phyloP scores from a whole-genome alignment of 2,329 filamentous ascomycete genomes.

The Fusarium solani-melongenae region DNA sequence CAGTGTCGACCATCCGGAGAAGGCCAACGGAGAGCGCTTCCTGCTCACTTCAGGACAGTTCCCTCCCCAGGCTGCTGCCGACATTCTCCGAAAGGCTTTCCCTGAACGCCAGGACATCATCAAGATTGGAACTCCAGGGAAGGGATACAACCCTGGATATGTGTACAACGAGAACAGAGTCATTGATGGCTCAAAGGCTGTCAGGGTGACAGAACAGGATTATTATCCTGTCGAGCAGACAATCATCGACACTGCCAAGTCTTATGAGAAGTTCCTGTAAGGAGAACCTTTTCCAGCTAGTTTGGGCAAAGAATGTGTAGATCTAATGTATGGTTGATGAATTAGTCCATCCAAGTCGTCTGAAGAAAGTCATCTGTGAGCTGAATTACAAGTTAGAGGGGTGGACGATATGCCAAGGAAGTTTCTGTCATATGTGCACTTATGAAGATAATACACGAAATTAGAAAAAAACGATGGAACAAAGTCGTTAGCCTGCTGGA shows the following conservation, averaged over 20 bases:
- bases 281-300: neutral
- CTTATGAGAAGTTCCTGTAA: conserved; percentile 35
- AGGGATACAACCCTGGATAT: conserved; percentile 32
- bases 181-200: conserved; percentile 34
- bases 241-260: conserved; percentile 38
- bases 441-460: no score
- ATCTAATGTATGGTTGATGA: neutral
- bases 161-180: conserved; percentile 11
- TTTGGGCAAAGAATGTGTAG: neutral
- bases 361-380: neutral
- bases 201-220: conserved; percentile 29
- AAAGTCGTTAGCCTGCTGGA: neutral
- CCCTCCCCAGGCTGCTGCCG: conserved; percentile 36
- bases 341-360: neutral
- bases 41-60: conserved; percentile 31
- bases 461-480: neutral
- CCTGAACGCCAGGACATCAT: conserved; percentile 33
- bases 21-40: conserved; percentile 35
- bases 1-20: conserved; percentile 31
- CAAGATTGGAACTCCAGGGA: conserved; percentile 32
- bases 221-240: conserved; percentile 32
- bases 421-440: no score
- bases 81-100: conserved; percentile 39
- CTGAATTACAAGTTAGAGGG: neutral
- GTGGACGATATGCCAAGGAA: neutral